Evolutionary conservation across 495 filamentous ascomycete genomes (phyloP).

Genomic region (Penicillium goetzii): DNA sequence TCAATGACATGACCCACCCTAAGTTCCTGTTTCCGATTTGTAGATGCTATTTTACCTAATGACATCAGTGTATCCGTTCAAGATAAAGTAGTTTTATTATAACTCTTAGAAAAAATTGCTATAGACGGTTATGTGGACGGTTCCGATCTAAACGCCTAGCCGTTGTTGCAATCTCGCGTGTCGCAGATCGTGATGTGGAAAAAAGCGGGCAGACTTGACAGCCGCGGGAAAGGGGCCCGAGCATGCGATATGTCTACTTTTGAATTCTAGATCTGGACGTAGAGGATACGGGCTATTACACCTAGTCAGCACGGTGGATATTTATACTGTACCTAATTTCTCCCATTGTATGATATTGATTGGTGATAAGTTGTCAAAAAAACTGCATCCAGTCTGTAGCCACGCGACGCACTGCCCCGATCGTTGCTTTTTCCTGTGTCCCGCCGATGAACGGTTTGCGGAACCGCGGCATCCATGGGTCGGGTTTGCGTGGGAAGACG

Average conservation of each 20-base stretch:
- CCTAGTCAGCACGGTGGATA: not conserved
- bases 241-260: not conserved
- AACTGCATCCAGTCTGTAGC: not conserved
- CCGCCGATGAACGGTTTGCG: slow-evolving; percentile 8
- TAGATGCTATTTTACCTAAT: not conserved
- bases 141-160: not conserved
- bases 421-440: not conserved
- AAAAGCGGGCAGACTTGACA: not conserved
- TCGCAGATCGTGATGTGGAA: not conserved
- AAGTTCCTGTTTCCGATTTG: not conserved
- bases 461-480: slow-evolving; percentile 10
- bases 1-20: not conserved
- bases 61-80: too few species aligned
- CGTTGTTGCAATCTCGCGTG: not conserved
- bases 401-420: slow-evolving; percentile 5
- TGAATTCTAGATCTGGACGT: not conserved
- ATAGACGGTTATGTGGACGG: not conserved
- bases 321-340: too few species aligned
- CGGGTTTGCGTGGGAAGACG: not conserved
- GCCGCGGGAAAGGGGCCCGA: not conserved
- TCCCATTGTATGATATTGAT: too few species aligned
- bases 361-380: not conserved
- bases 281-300: not conserved
- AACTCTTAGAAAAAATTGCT: not conserved
- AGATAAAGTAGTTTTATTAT: not conserved